Evolutionary conservation across 2,329 filamentous ascomycete species (phyloP).

Genomic region (Zasmidium angulare): DNA sequence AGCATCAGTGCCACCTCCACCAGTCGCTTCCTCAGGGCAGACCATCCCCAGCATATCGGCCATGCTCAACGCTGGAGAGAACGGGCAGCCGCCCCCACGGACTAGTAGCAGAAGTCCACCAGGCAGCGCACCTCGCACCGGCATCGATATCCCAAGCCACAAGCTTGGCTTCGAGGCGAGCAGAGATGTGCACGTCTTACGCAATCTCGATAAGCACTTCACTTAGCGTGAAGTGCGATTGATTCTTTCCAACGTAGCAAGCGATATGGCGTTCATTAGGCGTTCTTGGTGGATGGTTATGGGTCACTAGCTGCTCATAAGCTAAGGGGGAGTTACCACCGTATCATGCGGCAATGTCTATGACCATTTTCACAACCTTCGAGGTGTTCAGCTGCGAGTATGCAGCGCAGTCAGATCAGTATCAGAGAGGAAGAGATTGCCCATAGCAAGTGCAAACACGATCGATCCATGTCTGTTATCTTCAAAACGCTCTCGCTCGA

Average conservation of each 20-base stretch:
- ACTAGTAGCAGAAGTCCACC: slow-evolving; percentile 34
- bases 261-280: background rate
- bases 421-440: background rate
- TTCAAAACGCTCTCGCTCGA: background rate
- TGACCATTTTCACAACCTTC: background rate
- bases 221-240: slow-evolving; percentile 25
- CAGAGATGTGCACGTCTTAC: slow-evolving; percentile 36
- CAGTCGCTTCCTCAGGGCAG: slow-evolving; percentile 27
- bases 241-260: background rate
- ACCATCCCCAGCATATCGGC: slow-evolving; percentile 57
- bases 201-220: slow-evolving; percentile 39
- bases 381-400: background rate
- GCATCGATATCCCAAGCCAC: slow-evolving; percentile 39
- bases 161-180: slow-evolving; percentile 40
- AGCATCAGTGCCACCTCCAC: slow-evolving; percentile 29
- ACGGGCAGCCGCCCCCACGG: slow-evolving; percentile 25
- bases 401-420: background rate
- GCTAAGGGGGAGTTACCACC: background rate
- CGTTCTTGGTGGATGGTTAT: background rate
- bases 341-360: background rate
- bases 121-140: slow-evolving; percentile 25
- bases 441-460: background rate
- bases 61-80: slow-evolving; percentile 40
- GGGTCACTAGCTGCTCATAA: background rate
- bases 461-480: background rate